Base-by-base conservation (phyloP, 139 green algal genomes). In the Zygnema cylindricum region DNA sequence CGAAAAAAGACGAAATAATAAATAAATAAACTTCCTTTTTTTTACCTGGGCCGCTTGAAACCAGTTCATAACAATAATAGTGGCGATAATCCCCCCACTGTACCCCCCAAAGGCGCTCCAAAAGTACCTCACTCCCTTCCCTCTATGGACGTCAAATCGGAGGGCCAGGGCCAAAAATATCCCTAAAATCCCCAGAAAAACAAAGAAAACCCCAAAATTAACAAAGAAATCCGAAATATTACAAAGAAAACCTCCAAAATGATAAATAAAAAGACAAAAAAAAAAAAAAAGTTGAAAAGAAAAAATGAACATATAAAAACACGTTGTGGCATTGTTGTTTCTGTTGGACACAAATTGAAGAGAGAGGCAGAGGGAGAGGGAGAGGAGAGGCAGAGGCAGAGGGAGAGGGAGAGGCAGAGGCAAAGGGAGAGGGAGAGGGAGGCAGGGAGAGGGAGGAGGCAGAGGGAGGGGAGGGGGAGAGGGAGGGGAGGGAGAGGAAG, bases 101-200 rank as follows among this genome's bases (percentile, higher is more conserved):
- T 99, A 99, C 22, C 95, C 97, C 0, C 84, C 90, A 78, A 98
- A 97, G 0, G 95, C 93, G 23, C 55, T 71, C n/a, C 54, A 73
- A 69, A 95, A 95, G 90, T 93, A 94, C 2, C 43, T 43, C 88
- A 75, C 76, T 16, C 82, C 81, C 30, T 32, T 55, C 2, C 25
- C 22, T 21, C 81, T 33, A 0, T 69, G 81, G 42, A 83, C 23
- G 82, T 99, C 97, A 89, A 96, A 98, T 22, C 97, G 92, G 87
- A 99, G 92, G 73, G 98, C 91, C n/a, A 99, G 92, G 0, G 97
- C 97, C 11, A 99, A 94, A 92, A 98, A 98, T 33, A 99, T 95
- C 41, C 97, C 97, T 91, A 82, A 39, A 25, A 36, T 3, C 32
- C 3, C 33, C 30, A 86, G 23, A 73, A 84, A 38, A 7, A 22